Evolutionary conservation across 2,329 filamentous ascomycete genomes (phyloP).

Genomic region (Ophiostoma piceae): DNA sequence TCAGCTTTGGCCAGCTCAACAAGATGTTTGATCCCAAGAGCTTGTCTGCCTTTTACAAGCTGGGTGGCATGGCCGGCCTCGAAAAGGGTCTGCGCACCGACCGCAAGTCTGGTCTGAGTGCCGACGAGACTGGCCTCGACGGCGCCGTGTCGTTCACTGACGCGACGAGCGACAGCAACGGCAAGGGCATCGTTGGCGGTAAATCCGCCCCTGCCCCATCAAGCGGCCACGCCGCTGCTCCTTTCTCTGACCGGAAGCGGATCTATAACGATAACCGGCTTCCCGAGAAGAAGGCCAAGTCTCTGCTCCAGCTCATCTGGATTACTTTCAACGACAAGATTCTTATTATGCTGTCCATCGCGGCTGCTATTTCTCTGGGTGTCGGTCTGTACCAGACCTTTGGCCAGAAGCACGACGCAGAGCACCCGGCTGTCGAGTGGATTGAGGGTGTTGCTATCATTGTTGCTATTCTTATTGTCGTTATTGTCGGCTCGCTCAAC

Average conservation of each 20-base stretch:
- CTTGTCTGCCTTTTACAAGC: slow-evolving; percentile 69
- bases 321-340: slow-evolving; percentile 83
- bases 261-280: slow-evolving; percentile 68
- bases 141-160: slow-evolving; percentile 68
- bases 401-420: slow-evolving; percentile 48
- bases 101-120: slow-evolving; percentile 65
- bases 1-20: slow-evolving; percentile 73
- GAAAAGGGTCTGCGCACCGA: slow-evolving; percentile 74
- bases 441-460: slow-evolving; percentile 78
- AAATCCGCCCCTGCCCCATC: slow-evolving; percentile 31
- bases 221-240: slow-evolving; percentile 27
- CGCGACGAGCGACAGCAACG: slow-evolving; percentile 42
- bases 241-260: slow-evolving; percentile 60
- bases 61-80: slow-evolving; percentile 72
- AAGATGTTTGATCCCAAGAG: slow-evolving; percentile 91
- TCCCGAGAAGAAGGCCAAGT: slow-evolving; percentile 70
- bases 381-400: slow-evolving; percentile 73
- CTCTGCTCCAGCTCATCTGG: slow-evolving; percentile 67
- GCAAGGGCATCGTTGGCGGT: slow-evolving; percentile 30
- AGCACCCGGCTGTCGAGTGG: slow-evolving; percentile 63
- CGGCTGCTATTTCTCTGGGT: slow-evolving; percentile 66
- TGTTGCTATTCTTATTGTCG: slow-evolving; percentile 71
- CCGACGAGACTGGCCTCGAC: slow-evolving; percentile 64
- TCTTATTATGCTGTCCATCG: slow-evolving; percentile 63
- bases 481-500: slow-evolving; percentile 69